Percentiles rank a stretch among this genome's conserved stretches.
Conservation (phyloP, 352 stramenopile species). For the Phytophthora pini region DNA sequence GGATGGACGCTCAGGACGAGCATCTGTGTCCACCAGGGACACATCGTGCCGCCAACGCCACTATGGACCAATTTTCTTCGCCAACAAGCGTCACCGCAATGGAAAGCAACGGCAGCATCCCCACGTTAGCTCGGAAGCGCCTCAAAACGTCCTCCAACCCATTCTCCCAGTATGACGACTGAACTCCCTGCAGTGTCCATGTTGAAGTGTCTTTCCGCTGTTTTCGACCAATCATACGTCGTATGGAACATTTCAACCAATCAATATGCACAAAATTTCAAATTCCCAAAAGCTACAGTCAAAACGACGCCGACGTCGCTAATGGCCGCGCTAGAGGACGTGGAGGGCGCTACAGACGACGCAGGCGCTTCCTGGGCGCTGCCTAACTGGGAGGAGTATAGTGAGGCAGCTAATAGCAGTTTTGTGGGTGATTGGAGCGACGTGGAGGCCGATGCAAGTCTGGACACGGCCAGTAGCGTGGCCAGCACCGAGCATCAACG, state of each 20-base stretch:
- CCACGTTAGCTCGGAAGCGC: constrained; percentile 20
- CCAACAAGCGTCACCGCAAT: constrained; percentile 15
- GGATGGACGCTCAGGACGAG: constrained; percentile 72
- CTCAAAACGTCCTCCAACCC: constrained; percentile 26
- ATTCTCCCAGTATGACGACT: constrained; percentile 19
- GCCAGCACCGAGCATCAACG: constrained; percentile 47
- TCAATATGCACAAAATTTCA: constrained; percentile 7
- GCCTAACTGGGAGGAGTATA: constrained; percentile 65
- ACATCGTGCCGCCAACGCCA: constrained; percentile 50
- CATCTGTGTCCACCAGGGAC: constrained; percentile 63
- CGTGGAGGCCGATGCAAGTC: constrained; percentile 40
- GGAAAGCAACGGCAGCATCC: constrained; percentile 16
- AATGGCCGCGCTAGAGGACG: constrained; percentile 12
- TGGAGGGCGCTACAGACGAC: constrained; percentile 11
- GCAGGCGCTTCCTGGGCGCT: constrained; percentile 42
- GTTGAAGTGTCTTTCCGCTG: constrained; percentile 18
- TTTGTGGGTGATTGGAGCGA: constrained; percentile 39
- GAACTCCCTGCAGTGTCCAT: constrained; percentile 2
- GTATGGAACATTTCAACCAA: not conserved
- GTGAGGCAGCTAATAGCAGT: constrained; percentile 39
- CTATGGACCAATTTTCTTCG: constrained; percentile 5
- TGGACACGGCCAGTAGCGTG: constrained; percentile 42
- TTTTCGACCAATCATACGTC: constrained; percentile 20
- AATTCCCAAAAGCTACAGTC: constrained; percentile 15
- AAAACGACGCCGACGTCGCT: constrained; percentile 14